These are phyloP conservation scores for Sclerotinia minor DNA, from an alignment of 2,329 filamentous ascomycete genomes.

Conservation along the genomic window DNA sequence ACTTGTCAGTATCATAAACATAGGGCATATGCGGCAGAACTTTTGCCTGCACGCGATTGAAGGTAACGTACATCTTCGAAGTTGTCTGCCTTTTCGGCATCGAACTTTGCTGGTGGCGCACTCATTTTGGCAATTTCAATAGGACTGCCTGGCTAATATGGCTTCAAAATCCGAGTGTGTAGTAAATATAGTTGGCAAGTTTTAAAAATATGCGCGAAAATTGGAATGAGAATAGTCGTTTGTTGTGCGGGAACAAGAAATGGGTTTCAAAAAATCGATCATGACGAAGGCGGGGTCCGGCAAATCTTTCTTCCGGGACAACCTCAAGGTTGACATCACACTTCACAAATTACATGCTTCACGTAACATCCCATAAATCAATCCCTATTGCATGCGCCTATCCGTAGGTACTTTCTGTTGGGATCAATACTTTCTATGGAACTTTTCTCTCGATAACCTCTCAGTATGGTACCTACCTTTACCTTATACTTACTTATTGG, in stretches of 20 bases:
- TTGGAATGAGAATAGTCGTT: neutral
- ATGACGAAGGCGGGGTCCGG: conserved; percentile 22
- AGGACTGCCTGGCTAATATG: too few relatives aligned
- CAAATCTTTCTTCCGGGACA: conserved; percentile 13
- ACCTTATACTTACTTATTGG: neutral
- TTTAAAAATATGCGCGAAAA: neutral
- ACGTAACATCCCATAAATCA: neutral
- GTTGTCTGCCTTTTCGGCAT: conserved; percentile 66
- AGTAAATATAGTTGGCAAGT: neutral
- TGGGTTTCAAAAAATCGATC: conserved; percentile 4
- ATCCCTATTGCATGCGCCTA: too few relatives aligned
- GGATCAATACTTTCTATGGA: neutral
- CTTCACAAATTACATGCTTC: neutral
- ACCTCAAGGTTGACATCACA: conserved; percentile 5
- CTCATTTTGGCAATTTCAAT: conserved; percentile 27
- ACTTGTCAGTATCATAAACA: conserved; percentile 28
- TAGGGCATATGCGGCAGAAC: conserved; percentile 20
- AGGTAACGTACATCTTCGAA: conserved; percentile 60
- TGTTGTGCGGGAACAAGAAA: conserved; percentile 9
- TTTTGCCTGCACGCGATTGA: conserved; percentile 6
- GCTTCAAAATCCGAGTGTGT: neutral
- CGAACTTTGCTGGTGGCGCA: conserved; percentile 45
- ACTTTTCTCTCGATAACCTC: neutral
- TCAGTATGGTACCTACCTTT: neutral
- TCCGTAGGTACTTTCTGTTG: too few relatives aligned